These are phyloP conservation scores for Coemansia sp. DNA, from an alignment of 192 early-diverging fungal species.

Conservation along the genomic window DNA sequence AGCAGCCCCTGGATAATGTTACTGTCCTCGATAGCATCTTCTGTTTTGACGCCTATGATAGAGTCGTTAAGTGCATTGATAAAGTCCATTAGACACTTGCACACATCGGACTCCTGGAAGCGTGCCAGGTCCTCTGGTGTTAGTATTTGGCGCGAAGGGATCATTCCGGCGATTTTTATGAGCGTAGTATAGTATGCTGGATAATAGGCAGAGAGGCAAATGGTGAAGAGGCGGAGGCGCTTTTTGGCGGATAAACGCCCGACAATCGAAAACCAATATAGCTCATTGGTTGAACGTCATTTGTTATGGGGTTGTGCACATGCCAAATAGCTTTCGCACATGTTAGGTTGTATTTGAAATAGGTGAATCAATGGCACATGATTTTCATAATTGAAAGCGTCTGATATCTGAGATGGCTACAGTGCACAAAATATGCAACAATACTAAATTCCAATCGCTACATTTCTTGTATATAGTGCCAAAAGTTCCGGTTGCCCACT, in stretches of 20 bases:
- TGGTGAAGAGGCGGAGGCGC: neutral
- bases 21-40: constrained; percentile 59
- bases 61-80: constrained; percentile 72
- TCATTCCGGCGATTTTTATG: constrained; percentile 14
- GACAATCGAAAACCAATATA: neutral
- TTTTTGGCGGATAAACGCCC: neutral
- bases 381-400: too few relatives aligned
- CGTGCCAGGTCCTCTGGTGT: constrained; percentile 82
- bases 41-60: constrained; percentile 67
- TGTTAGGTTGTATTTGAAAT: too few relatives aligned
- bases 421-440: too few relatives aligned
- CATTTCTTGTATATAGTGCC: too few relatives aligned
- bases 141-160: constrained; percentile 64
- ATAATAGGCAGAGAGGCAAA: neutral
- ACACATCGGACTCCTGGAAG: constrained; percentile 70
- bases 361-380: too few relatives aligned
- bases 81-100: constrained; percentile 70
- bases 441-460: too few relatives aligned
- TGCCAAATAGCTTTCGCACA: neutral
- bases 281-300: neutral
- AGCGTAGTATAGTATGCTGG: neutral
- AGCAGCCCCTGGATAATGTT: constrained; percentile 61
- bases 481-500: too few relatives aligned
- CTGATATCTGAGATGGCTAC: too few relatives aligned
- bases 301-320: neutral